phyloP scores from a whole-genome alignment of 371 early-diverging fungal species.

The Choanephora cucurbitarum region DNA sequence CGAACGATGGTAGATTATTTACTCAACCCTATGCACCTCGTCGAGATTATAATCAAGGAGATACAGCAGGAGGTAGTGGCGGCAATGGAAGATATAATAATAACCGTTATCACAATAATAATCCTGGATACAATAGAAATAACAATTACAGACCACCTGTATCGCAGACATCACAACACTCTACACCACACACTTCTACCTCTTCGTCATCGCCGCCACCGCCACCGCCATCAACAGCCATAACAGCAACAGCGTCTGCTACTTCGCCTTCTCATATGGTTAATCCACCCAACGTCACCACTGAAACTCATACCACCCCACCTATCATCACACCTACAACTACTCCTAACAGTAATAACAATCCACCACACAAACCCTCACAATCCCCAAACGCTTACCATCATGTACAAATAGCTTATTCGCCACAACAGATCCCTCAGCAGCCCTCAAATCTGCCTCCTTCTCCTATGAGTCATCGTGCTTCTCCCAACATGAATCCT shows the following conservation, averaged over 20 bases:
- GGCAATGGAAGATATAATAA: conserved; percentile 17
- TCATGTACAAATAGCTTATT: too few species aligned
- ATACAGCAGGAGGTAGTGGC: conserved; percentile 6
- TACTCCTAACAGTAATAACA: too few species aligned
- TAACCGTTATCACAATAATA: conserved; percentile 12
- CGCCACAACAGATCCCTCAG: conserved; percentile 13
- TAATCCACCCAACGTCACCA: too few species aligned
- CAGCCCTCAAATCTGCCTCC: conserved; percentile 18
- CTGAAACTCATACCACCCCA: too few species aligned
- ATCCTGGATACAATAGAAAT: conserved; percentile 3
- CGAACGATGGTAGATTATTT: conserved; percentile 31
- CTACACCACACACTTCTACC: conserved; percentile 23
- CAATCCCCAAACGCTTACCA: too few species aligned
- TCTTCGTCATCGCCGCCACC: conserved; percentile 12
- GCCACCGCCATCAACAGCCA: too few species aligned
- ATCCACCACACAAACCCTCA: too few species aligned
- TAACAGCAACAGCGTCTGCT: too few species aligned
- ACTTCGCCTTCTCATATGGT: too few species aligned
- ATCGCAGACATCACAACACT: conserved; percentile 13
- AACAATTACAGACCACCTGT: conserved; percentile 13
- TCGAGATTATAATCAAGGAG: conserved; percentile 25
- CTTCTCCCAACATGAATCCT: conserved; percentile 26
- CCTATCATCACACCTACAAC: too few species aligned
- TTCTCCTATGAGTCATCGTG: conserved; percentile 36
- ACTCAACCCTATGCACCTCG: conserved; percentile 35